Evolutionary conservation across 2,329 filamentous ascomycete species (phyloP).

Genomic region (Colletotrichum navitas): DNA sequence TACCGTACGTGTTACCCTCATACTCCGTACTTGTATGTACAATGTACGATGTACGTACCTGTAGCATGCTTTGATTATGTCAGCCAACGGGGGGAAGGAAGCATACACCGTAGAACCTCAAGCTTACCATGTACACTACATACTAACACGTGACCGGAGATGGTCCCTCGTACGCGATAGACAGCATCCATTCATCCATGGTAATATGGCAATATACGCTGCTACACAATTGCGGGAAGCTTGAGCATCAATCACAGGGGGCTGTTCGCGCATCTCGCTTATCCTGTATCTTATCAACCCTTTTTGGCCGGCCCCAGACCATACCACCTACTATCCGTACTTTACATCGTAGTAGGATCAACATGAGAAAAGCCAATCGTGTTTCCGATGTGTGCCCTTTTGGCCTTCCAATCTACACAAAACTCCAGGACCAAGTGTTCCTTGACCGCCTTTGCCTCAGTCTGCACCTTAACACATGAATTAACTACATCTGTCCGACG

Average conservation of each 20-base stretch:
- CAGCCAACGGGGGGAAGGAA: too few species aligned
- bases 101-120: neutral
- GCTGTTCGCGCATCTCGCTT: neutral
- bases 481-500: conserved; percentile 2
- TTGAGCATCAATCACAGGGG: neutral
- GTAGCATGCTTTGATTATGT: neutral
- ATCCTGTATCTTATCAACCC: neutral
- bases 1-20: too few species aligned
- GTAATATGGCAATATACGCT: neutral
- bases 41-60: too few species aligned
- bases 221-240: neutral
- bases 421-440: neutral
- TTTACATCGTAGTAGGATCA: too few species aligned
- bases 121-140: too few species aligned
- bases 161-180: neutral
- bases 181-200: neutral
- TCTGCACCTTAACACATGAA: conserved; percentile 1
- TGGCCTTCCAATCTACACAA: neutral
- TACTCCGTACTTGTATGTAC: too few species aligned
- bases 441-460: neutral
- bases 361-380: neutral
- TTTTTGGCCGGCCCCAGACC: too few species aligned
- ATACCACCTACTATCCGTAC: neutral
- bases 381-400: neutral
- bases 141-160: neutral